These are phyloP conservation scores for Nymphaea thermarum DNA, from an alignment of 164 flowering plant species.

Conservation along the genomic window DNA sequence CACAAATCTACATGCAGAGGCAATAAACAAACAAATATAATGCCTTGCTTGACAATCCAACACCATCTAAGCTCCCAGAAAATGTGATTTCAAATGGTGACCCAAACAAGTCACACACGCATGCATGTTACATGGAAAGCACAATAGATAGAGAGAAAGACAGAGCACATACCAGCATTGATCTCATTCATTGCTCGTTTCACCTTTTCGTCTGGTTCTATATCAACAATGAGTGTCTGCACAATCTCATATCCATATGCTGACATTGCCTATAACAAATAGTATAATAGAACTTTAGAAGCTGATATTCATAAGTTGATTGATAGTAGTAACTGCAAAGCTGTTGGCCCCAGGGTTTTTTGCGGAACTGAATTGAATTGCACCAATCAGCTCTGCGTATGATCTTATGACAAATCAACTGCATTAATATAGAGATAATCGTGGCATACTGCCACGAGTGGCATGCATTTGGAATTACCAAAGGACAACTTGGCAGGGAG, in stretches of 20 bases:
- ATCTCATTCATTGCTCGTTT: slow-evolving; percentile 93
- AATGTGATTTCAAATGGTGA: too few relatives aligned
- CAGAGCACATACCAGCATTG: slow-evolving; percentile 45
- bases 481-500: too few relatives aligned
- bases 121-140: too few relatives aligned
- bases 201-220: slow-evolving; percentile 79
- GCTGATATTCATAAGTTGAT: not conserved
- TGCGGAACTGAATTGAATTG: too few relatives aligned
- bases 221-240: slow-evolving; percentile 72
- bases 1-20: not conserved
- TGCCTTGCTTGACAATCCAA: not conserved
- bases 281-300: not conserved
- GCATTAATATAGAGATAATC: too few relatives aligned
- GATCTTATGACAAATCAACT: too few relatives aligned
- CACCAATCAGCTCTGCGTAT: too few relatives aligned
- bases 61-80: too few relatives aligned
- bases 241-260: slow-evolving; percentile 84
- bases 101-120: too few relatives aligned
- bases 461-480: too few relatives aligned
- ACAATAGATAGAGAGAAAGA: not conserved
- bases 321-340: not conserved
- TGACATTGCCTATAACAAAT: slow-evolving; percentile 36
- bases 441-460: too few relatives aligned
- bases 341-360: too few relatives aligned
- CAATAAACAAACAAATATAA: not conserved